These are phyloP conservation scores for Drosera capensis DNA, from an alignment of 148 eudicot genomes.

Conservation along the genomic window DNA sequence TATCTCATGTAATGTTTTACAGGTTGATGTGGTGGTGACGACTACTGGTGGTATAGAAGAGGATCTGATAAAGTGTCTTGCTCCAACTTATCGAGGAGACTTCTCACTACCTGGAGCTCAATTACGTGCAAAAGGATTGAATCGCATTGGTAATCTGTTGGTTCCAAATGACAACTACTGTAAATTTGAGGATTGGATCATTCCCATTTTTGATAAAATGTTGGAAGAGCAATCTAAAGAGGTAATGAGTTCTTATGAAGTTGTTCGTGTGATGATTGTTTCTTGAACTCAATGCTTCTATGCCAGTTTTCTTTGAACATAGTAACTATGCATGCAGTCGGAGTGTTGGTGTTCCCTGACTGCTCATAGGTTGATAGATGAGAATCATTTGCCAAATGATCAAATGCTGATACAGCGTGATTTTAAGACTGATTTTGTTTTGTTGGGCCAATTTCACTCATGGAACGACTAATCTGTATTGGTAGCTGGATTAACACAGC, in stretches of 20 bases:
- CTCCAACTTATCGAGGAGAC: constrained; percentile 75
- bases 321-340: neutral
- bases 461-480: too few relatives aligned
- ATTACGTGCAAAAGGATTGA: constrained; percentile 65
- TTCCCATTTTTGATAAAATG: constrained; percentile 82
- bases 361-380: too few relatives aligned
- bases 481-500: too few relatives aligned
- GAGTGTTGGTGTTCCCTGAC: neutral
- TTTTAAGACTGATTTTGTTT: too few relatives aligned
- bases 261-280: neutral
- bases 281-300: neutral
- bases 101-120: constrained; percentile 69
- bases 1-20: constrained; percentile 4
- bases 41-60: constrained; percentile 90
- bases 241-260: constrained; percentile 23
- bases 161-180: constrained; percentile 92
- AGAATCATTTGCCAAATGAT: too few relatives aligned
- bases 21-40: constrained; percentile 88
- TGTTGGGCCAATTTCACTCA: too few relatives aligned
- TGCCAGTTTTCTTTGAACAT: neutral
- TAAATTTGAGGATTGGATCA: constrained; percentile 97
- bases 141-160: constrained; percentile 86
- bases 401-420: too few relatives aligned
- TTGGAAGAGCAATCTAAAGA: constrained; percentile 57
- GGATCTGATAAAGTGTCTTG: constrained; percentile 87